Conservation (phyloP, 495 filamentous ascomycete genomes). For the Podospora conica region DNA sequence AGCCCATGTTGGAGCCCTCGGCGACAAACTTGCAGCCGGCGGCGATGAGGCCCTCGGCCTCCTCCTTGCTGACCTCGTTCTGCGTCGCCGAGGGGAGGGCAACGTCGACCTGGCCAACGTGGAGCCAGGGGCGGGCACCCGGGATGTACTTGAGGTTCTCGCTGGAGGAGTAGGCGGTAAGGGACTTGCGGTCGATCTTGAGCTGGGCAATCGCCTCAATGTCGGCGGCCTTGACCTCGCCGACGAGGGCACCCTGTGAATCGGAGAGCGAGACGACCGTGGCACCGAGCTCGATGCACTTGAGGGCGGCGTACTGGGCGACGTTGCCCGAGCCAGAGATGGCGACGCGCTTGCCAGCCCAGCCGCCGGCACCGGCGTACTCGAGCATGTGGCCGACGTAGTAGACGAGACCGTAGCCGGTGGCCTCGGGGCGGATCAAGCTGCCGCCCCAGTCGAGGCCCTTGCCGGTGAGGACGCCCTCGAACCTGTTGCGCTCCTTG, state of each 20-base stretch:
- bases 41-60: constrained; percentile 74
- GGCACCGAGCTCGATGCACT: constrained; percentile 92
- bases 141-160: constrained; percentile 80
- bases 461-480: constrained; percentile 95
- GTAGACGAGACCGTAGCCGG: constrained; percentile 95
- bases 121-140: constrained; percentile 84
- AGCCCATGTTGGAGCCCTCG: constrained; percentile 98
- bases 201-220: constrained; percentile 68
- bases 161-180: constrained; percentile 52
- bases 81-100: constrained; percentile 92
- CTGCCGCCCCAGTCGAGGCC: constrained; percentile 87
- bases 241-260: constrained; percentile 76
- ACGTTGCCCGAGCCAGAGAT: constrained; percentile 98
- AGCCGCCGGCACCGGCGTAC: constrained; percentile 79
- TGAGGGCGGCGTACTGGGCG: constrained; percentile 94
- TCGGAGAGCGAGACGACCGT: constrained; percentile 92
- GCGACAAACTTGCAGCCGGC: constrained; percentile 80
- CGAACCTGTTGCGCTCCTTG: constrained; percentile 79
- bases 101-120: constrained; percentile 82
- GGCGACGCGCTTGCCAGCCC: constrained; percentile 88
- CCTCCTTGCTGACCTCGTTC: constrained; percentile 90
- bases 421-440: constrained; percentile 94
- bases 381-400: constrained; percentile 96
- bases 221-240: constrained; percentile 70
- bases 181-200: constrained; percentile 81